Evolutionary conservation across 305 asterid genomes (phyloP).

Genomic region (Fraxinus xanthoxyloides): DNA sequence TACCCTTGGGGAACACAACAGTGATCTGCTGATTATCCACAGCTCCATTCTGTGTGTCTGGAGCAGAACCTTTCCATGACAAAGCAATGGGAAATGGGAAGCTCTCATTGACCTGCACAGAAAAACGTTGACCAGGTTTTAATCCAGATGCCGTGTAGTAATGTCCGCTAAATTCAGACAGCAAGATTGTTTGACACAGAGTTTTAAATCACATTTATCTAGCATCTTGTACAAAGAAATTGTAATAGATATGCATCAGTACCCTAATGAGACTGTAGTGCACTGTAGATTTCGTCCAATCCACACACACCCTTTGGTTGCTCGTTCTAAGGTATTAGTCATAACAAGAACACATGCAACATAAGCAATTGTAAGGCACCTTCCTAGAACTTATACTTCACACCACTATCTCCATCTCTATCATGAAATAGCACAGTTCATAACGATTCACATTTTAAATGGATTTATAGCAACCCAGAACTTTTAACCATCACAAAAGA

Average conservation of each 20-base stretch:
- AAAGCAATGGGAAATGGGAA: conserved; percentile 80
- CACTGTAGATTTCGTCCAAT: neutral
- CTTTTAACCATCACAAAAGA: neutral
- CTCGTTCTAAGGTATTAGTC: neutral
- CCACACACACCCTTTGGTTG: neutral
- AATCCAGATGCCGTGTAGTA: conserved; percentile 1
- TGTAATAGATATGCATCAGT: neutral
- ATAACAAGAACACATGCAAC: neutral
- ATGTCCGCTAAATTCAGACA: neutral
- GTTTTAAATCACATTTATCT: neutral
- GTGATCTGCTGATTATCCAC: conserved; percentile 72
- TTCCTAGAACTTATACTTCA: neutral
- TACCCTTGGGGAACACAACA: conserved; percentile 86
- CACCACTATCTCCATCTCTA: neutral
- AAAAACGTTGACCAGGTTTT: conserved; percentile 2
- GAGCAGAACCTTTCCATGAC: conserved; percentile 74
- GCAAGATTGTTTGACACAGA: neutral
- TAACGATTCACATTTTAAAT: neutral
- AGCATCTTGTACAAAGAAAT: neutral
- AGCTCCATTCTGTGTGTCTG: conserved; percentile 63
- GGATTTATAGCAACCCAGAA: neutral
- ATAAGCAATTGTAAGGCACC: neutral
- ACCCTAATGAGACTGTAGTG: neutral
- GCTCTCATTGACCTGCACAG: conserved; percentile 70
- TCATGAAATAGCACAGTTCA: neutral